phyloP scores from a whole-genome alignment of 169 alveolate species.

The Theileria annulata region DNA sequence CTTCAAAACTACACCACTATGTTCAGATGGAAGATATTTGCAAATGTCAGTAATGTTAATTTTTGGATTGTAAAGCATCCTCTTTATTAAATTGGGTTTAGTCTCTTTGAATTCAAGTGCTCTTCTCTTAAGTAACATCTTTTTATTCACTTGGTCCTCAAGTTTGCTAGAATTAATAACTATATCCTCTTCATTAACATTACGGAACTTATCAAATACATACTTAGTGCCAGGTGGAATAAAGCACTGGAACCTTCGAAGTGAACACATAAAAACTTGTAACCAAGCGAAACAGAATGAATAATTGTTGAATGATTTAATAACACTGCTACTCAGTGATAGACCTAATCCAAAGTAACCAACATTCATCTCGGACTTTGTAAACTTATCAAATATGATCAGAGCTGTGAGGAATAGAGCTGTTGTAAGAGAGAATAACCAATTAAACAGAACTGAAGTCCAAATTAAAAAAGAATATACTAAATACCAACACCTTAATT shows the following conservation, averaged over 20 bases:
- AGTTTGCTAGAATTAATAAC: neutral
- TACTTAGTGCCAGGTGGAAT: neutral
- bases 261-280: neutral
- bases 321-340: slow-evolving; percentile 8
- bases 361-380: neutral
- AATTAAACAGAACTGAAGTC: slow-evolving; percentile 30
- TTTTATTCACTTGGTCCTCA: neutral
- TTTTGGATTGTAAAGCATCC: slow-evolving; percentile 3
- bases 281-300: neutral
- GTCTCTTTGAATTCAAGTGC: neutral
- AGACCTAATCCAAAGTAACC: slow-evolving; percentile 17
- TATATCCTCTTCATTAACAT: slow-evolving; percentile 18
- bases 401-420: slow-evolving; percentile 8
- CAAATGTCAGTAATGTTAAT: slow-evolving; percentile 6
- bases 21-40: neutral
- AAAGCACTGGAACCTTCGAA: slow-evolving; percentile 10
- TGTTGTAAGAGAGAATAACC: neutral
- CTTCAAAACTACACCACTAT: slow-evolving; percentile 9
- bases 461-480: slow-evolving; percentile 17
- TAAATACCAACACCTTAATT: slow-evolving; percentile 14
- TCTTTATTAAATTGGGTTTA: neutral
- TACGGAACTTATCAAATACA: neutral
- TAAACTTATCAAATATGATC: neutral
- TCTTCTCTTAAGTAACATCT: neutral
- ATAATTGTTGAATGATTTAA: slow-evolving; percentile 24